These are phyloP conservation scores for Pseudogymnoascus sp. DNA, from an alignment of 2,329 filamentous ascomycete species.

Conservation along the genomic window DNA sequence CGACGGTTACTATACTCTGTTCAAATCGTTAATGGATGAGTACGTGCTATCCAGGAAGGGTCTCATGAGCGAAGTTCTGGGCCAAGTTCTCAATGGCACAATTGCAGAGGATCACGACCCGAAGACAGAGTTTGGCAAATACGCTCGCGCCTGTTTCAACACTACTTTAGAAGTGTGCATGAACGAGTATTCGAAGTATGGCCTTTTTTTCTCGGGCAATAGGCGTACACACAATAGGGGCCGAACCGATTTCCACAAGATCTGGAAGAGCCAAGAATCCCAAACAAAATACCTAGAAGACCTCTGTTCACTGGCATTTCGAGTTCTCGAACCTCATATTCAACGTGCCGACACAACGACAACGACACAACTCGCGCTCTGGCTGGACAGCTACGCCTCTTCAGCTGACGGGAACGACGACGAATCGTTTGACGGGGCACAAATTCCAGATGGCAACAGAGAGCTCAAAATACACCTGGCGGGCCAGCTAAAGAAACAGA, in stretches of 20 bases:
- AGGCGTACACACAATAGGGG: background rate
- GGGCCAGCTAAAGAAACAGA: conserved; percentile 54
- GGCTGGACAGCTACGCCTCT: conserved; percentile 2
- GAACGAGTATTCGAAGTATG: conserved; percentile 8
- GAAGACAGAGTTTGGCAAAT: conserved; percentile 5
- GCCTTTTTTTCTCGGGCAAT: background rate
- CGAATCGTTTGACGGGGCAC: conserved; percentile 48
- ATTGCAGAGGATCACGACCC: conserved; percentile 6
- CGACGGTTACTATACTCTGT: background rate
- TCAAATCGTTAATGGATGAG: conserved; percentile 8
- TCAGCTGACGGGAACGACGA: conserved; percentile 21
- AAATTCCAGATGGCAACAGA: conserved; percentile 60
- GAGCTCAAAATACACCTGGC: conserved; percentile 56
- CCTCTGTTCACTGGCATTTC: background rate
- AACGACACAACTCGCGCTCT: conserved; percentile 3
- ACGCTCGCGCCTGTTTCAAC: conserved; percentile 5
- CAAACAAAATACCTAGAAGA: conserved; percentile 4
- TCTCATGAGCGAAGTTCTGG: conserved; percentile 8
- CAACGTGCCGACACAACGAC: conserved; percentile 4
- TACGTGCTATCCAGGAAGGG: background rate
- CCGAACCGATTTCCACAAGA: conserved; percentile 1
- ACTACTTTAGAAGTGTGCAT: conserved; percentile 7
- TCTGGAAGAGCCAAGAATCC: conserved; percentile 4
- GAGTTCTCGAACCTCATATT: background rate
- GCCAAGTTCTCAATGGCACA: conserved; percentile 1